Conservation (phyloP, 169 alveolate genomes). For the Plasmodium inui region DNA sequence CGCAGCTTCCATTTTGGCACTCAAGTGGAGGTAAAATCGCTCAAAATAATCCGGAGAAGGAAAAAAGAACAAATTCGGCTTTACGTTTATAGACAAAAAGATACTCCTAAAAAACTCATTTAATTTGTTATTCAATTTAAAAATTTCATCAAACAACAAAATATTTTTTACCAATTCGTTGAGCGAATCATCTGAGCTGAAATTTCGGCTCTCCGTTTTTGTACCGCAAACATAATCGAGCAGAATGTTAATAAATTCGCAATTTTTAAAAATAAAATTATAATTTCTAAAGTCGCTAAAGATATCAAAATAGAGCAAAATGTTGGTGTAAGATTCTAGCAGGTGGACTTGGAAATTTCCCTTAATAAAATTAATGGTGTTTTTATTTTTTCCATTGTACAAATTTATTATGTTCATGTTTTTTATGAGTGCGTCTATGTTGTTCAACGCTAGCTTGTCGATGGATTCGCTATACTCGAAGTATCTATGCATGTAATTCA, state of each 20-base stretch:
- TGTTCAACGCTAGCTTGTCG: constrained; percentile 30
- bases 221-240: constrained; percentile 15
- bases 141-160: constrained; percentile 35
- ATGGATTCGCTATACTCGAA: constrained; percentile 31
- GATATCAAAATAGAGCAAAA: constrained; percentile 49
- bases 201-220: constrained; percentile 14
- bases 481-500: constrained; percentile 52
- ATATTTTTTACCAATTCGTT: constrained; percentile 55
- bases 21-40: constrained; percentile 28
- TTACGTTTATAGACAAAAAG: constrained; percentile 22
- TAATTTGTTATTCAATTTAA: constrained; percentile 32
- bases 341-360: constrained; percentile 57
- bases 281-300: constrained; percentile 53
- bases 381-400: constrained; percentile 38
- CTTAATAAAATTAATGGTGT: constrained; percentile 43
- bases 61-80: constrained; percentile 35
- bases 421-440: constrained; percentile 45
- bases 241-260: constrained; percentile 51
- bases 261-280: constrained; percentile 64
- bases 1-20: neutral
- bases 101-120: constrained; percentile 41
- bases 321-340: constrained; percentile 55
- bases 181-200: constrained; percentile 6
- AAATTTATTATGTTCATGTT: constrained; percentile 42
- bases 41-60: constrained; percentile 62